Evolutionary conservation across 2,329 filamentous ascomycete genomes (phyloP).

Genomic region (Tympanopsis confertula): DNA sequence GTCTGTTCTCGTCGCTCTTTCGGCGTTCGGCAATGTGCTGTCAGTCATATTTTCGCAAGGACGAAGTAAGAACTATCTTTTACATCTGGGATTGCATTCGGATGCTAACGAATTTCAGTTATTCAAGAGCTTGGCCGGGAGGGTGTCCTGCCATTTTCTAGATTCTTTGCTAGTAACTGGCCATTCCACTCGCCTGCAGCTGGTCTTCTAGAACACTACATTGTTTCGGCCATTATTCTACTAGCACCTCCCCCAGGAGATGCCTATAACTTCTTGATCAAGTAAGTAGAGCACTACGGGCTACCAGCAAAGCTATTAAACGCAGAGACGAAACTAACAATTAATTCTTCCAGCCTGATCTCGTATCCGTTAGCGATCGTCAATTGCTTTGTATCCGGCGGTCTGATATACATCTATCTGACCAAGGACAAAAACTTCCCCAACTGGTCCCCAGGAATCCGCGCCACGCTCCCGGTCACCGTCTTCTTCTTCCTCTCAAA

Average conservation of each 20-base stretch:
- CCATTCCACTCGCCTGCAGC: conserved; percentile 52
- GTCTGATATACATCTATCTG: conserved; percentile 39
- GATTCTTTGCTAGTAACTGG: conserved; percentile 50
- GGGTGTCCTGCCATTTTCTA: conserved; percentile 51
- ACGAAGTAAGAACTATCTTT: conserved; percentile 19
- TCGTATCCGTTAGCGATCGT: conserved; percentile 50
- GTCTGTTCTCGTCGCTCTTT: conserved; percentile 55
- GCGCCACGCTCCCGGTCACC: conserved; percentile 38
- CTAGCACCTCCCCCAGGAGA: conserved; percentile 56
- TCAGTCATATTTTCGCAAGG: conserved; percentile 60
- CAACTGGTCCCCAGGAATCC: conserved; percentile 42
- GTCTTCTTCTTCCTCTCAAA: conserved; percentile 50
- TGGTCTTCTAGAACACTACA: conserved; percentile 52
- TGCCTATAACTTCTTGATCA: conserved; percentile 52
- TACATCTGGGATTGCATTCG: neutral
- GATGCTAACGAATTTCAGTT: conserved; percentile 18
- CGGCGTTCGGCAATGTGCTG: conserved; percentile 56
- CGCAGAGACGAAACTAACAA: neutral
- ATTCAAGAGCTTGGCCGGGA: conserved; percentile 57
- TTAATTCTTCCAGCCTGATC: conserved; percentile 33
- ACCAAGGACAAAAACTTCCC: conserved; percentile 26
- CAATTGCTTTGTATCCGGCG: conserved; percentile 40
- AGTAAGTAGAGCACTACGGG: conserved; percentile 23
- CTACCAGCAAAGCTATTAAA: conserved; percentile 2
- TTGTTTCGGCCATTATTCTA: conserved; percentile 53